Conservation (phyloP, 2,329 filamentous ascomycete species). For the Ascochyta fabae region DNA sequence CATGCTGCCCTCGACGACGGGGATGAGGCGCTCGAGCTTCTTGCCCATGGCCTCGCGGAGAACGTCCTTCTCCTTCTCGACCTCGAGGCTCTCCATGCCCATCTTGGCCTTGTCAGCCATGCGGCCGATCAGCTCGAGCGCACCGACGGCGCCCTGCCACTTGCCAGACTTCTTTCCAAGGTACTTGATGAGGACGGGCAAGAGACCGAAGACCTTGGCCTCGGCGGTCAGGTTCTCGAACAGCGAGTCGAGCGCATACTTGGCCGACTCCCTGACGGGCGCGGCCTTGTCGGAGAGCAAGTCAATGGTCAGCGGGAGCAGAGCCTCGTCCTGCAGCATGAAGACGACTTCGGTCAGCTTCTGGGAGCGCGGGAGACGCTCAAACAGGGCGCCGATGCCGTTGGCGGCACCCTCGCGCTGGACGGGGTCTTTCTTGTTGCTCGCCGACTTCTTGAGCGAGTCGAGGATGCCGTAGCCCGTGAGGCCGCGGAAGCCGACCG, state of each 20-base stretch:
- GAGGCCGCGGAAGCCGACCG: conserved; percentile 68
- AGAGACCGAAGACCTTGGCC: conserved; percentile 79
- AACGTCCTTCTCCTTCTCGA: conserved; percentile 86
- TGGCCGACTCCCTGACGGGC: conserved; percentile 87
- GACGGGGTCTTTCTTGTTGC: conserved; percentile 90
- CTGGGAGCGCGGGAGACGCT: conserved; percentile 81
- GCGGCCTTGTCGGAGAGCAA: conserved; percentile 87
- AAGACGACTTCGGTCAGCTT: conserved; percentile 81
- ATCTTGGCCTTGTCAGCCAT: conserved; percentile 96
- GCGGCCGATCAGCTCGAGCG: conserved; percentile 81
- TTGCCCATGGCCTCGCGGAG: conserved; percentile 90
- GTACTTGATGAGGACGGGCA: conserved; percentile 78
- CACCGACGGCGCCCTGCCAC: conserved; percentile 95
- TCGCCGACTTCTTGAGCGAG: conserved; percentile 76
- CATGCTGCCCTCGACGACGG: conserved; percentile 90
- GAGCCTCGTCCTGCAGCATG: conserved; percentile 77
- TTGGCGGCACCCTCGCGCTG: conserved; percentile 93
- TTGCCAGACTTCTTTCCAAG: conserved; percentile 85
- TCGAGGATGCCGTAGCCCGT: conserved; percentile 67
- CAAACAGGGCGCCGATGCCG: conserved; percentile 89
- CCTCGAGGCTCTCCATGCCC: conserved; percentile 80
- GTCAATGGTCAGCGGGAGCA: conserved; percentile 79
- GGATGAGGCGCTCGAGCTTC: conserved; percentile 85
- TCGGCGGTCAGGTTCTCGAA: conserved; percentile 82
- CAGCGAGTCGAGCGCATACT: conserved; percentile 91